A percentile compares a stretch with the other conserved stretches of the same genome.
Conservation (phyloP, 2,329 filamentous ascomycete genomes). For the Helotiales sp. region DNA sequence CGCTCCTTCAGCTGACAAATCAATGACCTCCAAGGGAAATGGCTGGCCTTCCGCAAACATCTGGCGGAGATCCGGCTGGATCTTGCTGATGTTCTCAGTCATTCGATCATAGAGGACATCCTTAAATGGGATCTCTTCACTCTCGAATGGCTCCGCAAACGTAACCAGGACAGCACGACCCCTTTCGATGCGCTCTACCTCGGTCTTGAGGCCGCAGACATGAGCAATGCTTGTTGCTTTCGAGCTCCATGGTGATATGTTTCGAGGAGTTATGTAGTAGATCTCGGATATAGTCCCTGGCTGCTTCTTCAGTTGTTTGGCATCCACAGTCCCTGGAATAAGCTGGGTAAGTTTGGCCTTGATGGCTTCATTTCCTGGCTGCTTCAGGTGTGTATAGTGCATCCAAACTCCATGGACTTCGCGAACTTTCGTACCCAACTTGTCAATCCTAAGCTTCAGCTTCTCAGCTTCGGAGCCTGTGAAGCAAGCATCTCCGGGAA, state of each 20-base stretch:
- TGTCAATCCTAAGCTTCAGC: slow-evolving; percentile 25
- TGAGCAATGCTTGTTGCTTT: slow-evolving; percentile 93
- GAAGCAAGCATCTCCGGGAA: slow-evolving; percentile 33
- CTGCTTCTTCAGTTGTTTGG: slow-evolving; percentile 12
- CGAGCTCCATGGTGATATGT: slow-evolving; percentile 96
- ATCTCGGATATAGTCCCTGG: slow-evolving; percentile 16
- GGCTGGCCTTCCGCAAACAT: slow-evolving; percentile 76
- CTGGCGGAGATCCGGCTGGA: slow-evolving; percentile 65
- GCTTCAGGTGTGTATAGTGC: slow-evolving; percentile 32
- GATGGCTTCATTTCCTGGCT: slow-evolving; percentile 8
- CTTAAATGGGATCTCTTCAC: slow-evolving; percentile 55
- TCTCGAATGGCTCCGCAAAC: slow-evolving; percentile 52
- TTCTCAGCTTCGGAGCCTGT: slow-evolving; percentile 32
- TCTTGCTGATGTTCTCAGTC: slow-evolving; percentile 77
- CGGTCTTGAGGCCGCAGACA: slow-evolving; percentile 76
- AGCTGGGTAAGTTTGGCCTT: slow-evolving; percentile 28
- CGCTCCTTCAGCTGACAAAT: slow-evolving; percentile 65
- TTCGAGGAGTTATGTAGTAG: slow-evolving; percentile 74
- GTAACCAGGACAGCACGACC: slow-evolving; percentile 74
- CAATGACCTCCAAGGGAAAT: slow-evolving; percentile 69
- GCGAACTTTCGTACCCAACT: slow-evolving; percentile 21
- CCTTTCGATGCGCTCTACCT: slow-evolving; percentile 79
- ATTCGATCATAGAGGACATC: slow-evolving; percentile 89
- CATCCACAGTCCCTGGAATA: slow-evolving; percentile 22
- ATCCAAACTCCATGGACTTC: slow-evolving; percentile 31